Conservation (phyloP, 768 basidiomycete genomes). For the Termitomyces sp. region DNA sequence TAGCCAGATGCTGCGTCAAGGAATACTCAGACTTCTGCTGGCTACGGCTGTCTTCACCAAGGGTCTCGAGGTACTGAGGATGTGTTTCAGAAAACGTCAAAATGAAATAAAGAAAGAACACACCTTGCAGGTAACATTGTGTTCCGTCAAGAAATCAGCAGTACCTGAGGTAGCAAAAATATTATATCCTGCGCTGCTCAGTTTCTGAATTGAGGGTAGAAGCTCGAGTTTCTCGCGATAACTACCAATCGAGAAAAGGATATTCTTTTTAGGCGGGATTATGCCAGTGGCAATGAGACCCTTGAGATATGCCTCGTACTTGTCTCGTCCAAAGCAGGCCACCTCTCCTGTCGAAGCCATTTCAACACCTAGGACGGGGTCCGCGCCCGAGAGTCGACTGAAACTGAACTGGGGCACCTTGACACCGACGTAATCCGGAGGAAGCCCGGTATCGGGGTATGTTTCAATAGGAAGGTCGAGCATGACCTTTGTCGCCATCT, state of each 20-base stretch:
- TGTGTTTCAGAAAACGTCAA: background rate
- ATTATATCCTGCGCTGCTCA: conserved; percentile 89
- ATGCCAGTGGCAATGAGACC: conserved; percentile 96
- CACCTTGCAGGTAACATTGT: conserved; percentile 94
- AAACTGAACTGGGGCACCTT: conserved; percentile 99
- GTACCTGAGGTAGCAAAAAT: conserved; percentile 98
- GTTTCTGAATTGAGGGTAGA: conserved; percentile 89
- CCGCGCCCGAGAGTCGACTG: conserved; percentile 92
- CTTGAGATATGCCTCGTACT: conserved; percentile 98
- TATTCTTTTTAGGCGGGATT: conserved; percentile 92
- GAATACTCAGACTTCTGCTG: conserved; percentile 97
- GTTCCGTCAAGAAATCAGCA: conserved; percentile 95
- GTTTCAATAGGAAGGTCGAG: conserved; percentile 82
- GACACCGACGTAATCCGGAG: conserved; percentile 93
- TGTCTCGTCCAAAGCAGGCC: conserved; percentile 95
- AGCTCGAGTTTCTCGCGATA: conserved; percentile 98
- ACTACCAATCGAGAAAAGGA: conserved; percentile 93
- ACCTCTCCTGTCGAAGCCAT: conserved; percentile 99
- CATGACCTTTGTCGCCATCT: conserved; percentile 99
- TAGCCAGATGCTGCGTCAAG: conserved; percentile 91
- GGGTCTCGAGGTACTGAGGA: conserved; percentile 78
- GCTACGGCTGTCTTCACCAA: conserved; percentile 67
- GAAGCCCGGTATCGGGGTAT: conserved; percentile 85
- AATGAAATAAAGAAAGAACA: conserved; percentile 5
- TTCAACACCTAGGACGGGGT: conserved; percentile 96